Conservation (phyloP, 2,329 filamentous ascomycete species). For the Fusarium sp. region DNA sequence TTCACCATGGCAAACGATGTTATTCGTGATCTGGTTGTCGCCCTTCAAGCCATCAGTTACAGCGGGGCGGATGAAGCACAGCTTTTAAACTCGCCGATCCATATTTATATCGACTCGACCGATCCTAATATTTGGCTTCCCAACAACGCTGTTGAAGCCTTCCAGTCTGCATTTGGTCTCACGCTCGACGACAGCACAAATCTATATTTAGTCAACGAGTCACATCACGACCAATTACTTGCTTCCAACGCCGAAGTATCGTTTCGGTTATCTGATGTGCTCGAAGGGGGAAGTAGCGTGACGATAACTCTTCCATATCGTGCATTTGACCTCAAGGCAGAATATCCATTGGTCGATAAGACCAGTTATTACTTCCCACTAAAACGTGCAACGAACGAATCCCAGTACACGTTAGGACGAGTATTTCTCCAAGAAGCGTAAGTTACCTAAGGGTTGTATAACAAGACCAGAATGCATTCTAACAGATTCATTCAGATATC, state of each 20-base stretch:
- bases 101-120: not conserved
- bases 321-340: not conserved
- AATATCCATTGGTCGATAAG: not conserved
- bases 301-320: not conserved
- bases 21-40: conserved; percentile 1
- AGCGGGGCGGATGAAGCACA: not conserved
- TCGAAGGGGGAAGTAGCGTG: not conserved
- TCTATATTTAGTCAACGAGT: not conserved
- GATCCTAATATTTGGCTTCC: not conserved
- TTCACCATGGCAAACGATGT: not conserved
- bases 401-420: not conserved
- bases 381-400: not conserved
- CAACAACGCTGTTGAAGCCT: not conserved
- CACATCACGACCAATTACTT: not conserved
- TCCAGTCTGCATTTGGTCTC: not conserved
- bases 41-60: not conserved
- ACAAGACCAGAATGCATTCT: not conserved
- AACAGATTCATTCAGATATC: not conserved
- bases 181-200: not conserved
- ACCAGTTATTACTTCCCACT: not conserved
- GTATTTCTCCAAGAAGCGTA: not conserved
- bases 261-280: not conserved
- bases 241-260: not conserved
- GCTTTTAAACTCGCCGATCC: not conserved
- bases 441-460: too few relatives aligned